These are phyloP conservation scores for Fusarium oxysporum DNA, from an alignment of 2,329 filamentous ascomycete genomes.

Conservation along the genomic window DNA sequence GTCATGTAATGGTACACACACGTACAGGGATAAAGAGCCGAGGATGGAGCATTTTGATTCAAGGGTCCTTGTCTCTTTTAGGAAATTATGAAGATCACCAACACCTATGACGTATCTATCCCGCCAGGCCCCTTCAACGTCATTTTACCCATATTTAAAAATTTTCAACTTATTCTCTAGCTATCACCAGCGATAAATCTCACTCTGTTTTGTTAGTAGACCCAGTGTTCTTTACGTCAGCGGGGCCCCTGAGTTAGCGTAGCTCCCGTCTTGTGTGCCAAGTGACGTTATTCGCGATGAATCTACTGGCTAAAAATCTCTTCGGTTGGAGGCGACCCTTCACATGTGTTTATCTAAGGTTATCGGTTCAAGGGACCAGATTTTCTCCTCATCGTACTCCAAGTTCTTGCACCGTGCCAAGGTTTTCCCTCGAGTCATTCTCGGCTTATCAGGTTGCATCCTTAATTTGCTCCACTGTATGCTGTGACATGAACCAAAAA, in stretches of 20 bases:
- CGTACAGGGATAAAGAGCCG: conserved; percentile 25
- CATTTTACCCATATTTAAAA: conserved; percentile 28
- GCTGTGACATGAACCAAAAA: conserved; percentile 16
- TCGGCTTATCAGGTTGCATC: conserved; percentile 15
- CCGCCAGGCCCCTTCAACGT: conserved; percentile 12
- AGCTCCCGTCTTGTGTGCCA: neutral
- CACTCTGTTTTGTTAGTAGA: neutral
- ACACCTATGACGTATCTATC: conserved; percentile 12
- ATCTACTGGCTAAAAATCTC: neutral
- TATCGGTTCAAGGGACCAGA: conserved; percentile 3
- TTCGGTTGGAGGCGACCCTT: neutral
- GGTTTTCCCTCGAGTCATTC: conserved; percentile 19
- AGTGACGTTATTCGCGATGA: neutral
- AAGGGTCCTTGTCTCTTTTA: conserved; percentile 19
- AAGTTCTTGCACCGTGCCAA: conserved; percentile 4
- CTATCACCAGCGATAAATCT: neutral
- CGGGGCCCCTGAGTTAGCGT: conserved; percentile 12
- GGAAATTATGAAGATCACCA: conserved; percentile 23
- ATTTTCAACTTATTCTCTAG: neutral
- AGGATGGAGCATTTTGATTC: conserved; percentile 19
- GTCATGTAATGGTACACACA: conserved; percentile 6
- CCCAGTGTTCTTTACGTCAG: conserved; percentile 21
- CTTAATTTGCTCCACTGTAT: neutral
- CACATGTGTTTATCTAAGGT: conserved; percentile 31
- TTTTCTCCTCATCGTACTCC: neutral